Base-by-base conservation (phyloP, 2,329 filamentous ascomycete genomes). In the Pestalotiopsis sp. region DNA sequence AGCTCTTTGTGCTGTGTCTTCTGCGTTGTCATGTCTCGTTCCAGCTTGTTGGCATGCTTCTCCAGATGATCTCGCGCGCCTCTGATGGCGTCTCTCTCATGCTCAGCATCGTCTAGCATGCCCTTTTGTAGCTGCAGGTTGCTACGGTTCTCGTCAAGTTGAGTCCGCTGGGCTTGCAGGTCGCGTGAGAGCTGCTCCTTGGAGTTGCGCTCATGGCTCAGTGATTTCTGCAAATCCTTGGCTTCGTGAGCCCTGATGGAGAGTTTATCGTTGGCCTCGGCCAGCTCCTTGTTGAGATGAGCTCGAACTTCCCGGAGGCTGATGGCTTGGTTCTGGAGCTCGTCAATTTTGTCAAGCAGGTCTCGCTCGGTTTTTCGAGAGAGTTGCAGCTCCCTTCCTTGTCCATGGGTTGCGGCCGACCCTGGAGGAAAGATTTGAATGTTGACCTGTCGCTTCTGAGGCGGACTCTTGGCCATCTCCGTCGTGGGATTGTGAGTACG, bases 121-220 rank as follows among this genome's bases (percentile, higher is more conserved):
- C 66, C 70, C 64, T 75, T 74, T 61, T 80, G 77, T 49, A 77
- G 73, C 52, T 79, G 73, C 36, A 78, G 80, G 72, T 79, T 78
- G 68, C 74, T 77, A 41, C 78, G 77, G 70, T 76, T 75, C 67
- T 81, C 78, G 49, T 80, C 78, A 63, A 79, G 76, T 64, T 78
- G 71, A 68, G 76, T 75, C 67, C 77, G 74, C 71, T 82, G 80
- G 69, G 78, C 73, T 56, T 81, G 74, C 14, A 81, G 73, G 69
- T 79, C 77, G 66, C 74, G 73, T 36, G 78, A 67, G 38, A 78
- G 75, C 62, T 79, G 72, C 23, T 81, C 79, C 63, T 79, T 76
- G 58, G 74, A 71, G 67, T 74, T 76, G 20, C 77, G 77, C 67
- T 81, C 77, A 62, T 73, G 72, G 69, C 74, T 67, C 25, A 78